phyloP scores from a whole-genome alignment of 164 flowering plant genomes.

The Amborella trichopoda region DNA sequence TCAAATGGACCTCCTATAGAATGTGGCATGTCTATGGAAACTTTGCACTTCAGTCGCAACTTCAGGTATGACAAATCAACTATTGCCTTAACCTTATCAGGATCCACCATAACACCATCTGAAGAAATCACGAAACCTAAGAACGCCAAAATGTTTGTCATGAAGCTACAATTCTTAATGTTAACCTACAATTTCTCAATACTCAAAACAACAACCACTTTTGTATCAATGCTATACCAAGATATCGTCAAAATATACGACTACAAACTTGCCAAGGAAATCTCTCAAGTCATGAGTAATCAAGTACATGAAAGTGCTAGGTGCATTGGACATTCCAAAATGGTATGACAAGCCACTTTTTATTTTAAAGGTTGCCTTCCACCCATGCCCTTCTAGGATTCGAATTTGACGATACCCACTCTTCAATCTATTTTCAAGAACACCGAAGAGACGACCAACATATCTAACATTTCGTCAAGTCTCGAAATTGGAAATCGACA shows the following conservation, averaged over 20 bases:
- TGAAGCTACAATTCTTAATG: neutral
- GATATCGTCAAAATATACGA: neutral
- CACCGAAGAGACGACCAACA: neutral
- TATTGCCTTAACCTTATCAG: neutral
- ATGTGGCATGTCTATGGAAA: neutral
- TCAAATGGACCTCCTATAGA: neutral
- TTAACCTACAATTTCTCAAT: neutral
- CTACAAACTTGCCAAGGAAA: neutral
- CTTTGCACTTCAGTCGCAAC: neutral
- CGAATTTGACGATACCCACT: neutral
- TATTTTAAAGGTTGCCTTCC: neutral
- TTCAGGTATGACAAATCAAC: neutral
- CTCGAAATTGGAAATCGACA: neutral
- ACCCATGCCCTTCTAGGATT: neutral
- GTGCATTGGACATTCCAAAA: neutral
- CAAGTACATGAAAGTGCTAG: neutral
- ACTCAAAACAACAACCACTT: neutral
- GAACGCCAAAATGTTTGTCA: neutral
- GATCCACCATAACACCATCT: neutral
- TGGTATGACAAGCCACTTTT: neutral
- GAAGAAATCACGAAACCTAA: neutral
- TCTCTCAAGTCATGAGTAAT: neutral
- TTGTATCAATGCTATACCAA: neutral
- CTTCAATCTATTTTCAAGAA: neutral
- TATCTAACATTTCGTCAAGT: conserved; percentile 1